phyloP scores from a whole-genome alignment of 73 alveolate genomes.

The Paraurostyla sp. region DNA sequence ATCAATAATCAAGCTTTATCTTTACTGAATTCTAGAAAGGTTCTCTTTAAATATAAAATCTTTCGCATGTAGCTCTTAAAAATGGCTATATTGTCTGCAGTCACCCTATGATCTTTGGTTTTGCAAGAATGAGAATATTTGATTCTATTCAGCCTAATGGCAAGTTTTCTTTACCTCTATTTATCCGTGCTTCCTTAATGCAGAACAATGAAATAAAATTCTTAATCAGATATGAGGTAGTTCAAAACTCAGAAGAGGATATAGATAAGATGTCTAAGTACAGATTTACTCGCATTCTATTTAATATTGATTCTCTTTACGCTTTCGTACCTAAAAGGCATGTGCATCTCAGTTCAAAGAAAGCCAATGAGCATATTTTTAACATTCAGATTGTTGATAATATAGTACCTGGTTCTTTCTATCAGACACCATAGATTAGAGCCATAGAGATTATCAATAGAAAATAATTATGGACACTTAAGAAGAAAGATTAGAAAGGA shows the following conservation, averaged over 20 bases:
- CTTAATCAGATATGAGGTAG: slow-evolving; percentile 58
- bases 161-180: slow-evolving; percentile 17
- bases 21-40: slow-evolving; percentile 39
- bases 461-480: slow-evolving; percentile 26
- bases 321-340: slow-evolving; percentile 25
- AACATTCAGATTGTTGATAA: slow-evolving; percentile 32
- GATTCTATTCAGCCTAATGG: slow-evolving; percentile 37
- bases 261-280: background rate
- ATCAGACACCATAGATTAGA: slow-evolving; percentile 22
- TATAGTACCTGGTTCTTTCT: slow-evolving; percentile 4
- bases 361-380: slow-evolving; percentile 34
- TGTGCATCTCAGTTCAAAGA: slow-evolving; percentile 27
- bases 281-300: slow-evolving; percentile 15
- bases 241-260: background rate
- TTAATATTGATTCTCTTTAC: slow-evolving; percentile 8
- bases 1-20: slow-evolving; percentile 31
- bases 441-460: slow-evolving; percentile 52
- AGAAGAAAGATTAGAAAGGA: slow-evolving; percentile 31
- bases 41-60: background rate
- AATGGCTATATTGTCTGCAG: slow-evolving; percentile 59
- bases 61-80: slow-evolving; percentile 2
- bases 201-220: slow-evolving; percentile 56
- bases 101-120: slow-evolving; percentile 72
- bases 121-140: slow-evolving; percentile 29
- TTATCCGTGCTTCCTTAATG: slow-evolving; percentile 46